Percentiles rank a stretch among this genome's conserved stretches.
These are phyloP conservation scores for Ramularia collo-cygni DNA, from an alignment of 2,329 filamentous ascomycete genomes.

Conservation along the genomic window DNA sequence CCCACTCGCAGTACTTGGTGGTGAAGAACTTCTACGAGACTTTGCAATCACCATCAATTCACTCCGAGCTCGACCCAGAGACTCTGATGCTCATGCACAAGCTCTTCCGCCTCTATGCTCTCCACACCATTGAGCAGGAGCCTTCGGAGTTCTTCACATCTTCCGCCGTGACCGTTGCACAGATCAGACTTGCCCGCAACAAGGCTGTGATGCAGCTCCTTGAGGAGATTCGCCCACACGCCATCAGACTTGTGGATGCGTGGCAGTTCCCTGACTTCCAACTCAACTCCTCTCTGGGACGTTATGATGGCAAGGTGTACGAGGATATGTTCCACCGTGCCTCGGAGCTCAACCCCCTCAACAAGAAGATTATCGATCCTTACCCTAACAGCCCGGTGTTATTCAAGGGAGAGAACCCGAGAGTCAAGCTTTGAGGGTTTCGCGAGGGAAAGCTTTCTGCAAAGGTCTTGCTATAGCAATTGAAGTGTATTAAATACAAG, in stretches of 20 bases:
- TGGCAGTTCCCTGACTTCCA: constrained; percentile 77
- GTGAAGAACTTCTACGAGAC: constrained; percentile 73
- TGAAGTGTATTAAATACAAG: too few relatives aligned
- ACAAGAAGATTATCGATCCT: constrained; percentile 64
- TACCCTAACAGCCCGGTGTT: constrained; percentile 58
- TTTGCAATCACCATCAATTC: constrained; percentile 50
- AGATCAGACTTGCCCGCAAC: constrained; percentile 63
- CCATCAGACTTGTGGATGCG: constrained; percentile 62
- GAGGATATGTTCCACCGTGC: constrained; percentile 70
- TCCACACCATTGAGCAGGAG: constrained; percentile 62
- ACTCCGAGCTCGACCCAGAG: constrained; percentile 49
- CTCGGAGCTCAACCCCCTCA: constrained; percentile 65
- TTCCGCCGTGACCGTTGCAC: constrained; percentile 61
- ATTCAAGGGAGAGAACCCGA: constrained; percentile 51
- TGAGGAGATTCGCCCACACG: constrained; percentile 66
- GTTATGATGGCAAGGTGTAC: constrained; percentile 68
- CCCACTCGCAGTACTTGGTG: constrained; percentile 69
- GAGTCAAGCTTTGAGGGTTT: constrained; percentile 21
- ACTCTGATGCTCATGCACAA: constrained; percentile 57
- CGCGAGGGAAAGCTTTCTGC: constrained; percentile 48
- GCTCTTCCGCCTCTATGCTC: constrained; percentile 59
- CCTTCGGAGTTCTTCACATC: constrained; percentile 66
- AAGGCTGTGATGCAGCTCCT: constrained; percentile 63
- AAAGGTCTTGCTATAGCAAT: too few relatives aligned
- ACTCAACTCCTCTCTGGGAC: constrained; percentile 62